Evolutionary conservation across 345 rosid species (phyloP), one percentile per base, ranked within the genome.

Genomic region (Salix arbutifolia): DNA sequence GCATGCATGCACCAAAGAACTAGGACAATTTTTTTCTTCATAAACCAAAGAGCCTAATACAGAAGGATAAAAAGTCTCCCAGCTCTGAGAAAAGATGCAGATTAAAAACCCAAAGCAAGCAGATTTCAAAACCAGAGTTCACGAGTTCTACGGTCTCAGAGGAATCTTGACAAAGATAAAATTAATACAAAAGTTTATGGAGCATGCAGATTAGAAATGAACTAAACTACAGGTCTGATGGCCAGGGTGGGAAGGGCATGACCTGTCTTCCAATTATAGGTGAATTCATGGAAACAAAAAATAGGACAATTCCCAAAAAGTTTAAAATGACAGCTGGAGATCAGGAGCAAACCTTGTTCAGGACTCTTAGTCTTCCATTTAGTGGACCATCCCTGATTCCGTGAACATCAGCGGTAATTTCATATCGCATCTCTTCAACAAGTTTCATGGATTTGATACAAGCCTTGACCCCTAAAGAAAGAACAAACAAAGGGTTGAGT

Each of bases 331-430:
- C 69, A 67, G 9, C 46, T 37, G 62, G 17, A 12, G 25, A 33
- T 44, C 31, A 82, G 69, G 76, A 76, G 46, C 79, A 52, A 46
- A 92, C 98, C 95, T 86, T 86, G 80, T 91, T 88, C 76, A 83
- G 75, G 73, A 87, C 80, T 81, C 95, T 89, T 64, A 84, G 84
- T 84, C 99, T 87, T 88, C 99, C 99, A 67, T 72, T 80, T 71
- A 61, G 83, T 53, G 99, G 96, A 48, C 98, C 97, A 75, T 87
- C 76, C 75, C 80, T 86, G 67, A 87, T 92, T 73, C 98, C 97
- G 82, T 91, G 91, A 81, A 88, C 84, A 76, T 96, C 97, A 71
- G 76, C 74, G 23, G 67, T 67, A 23, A 93, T 85, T 83, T 93
- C 99, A 74, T 89, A 93, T 74, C 76, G 89, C 74, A 86, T 90